Base-by-base conservation (phyloP, 805 yeast genomes). In the Lipomyces orientalis region DNA sequence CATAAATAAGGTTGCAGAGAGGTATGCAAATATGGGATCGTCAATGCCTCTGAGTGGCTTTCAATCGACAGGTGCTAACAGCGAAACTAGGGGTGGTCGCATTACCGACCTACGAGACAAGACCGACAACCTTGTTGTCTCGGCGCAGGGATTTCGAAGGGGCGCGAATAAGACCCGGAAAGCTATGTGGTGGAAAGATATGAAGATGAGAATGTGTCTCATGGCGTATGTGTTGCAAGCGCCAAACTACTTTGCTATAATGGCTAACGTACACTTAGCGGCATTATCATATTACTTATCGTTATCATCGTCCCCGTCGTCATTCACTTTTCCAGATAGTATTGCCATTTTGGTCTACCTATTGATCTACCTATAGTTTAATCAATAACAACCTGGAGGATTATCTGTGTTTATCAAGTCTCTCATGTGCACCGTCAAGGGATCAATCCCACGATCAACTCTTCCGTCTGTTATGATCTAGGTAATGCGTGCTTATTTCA, bases 101-200 rank as follows among this genome's bases (percentile, higher is more conserved):
- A 84, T 94, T 72, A 97, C 94, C 74, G 88, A 93, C 58, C 88
- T 94, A 73, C 97, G 93, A 76, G 95, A 91, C 78, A 91, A 93
- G 78, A 95, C 98, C 9, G 97, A 93, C 76, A 92, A 90, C 78
- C 85, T 94, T 74, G 97, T 97, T 56, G 91, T 89, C 58, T 87
- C 91, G 58, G 98, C 99, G 9, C 94, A 91, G 74, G 95, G 97
- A 49, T 94, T 95, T 83, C 91, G 96, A 78, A 87, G 97, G 78
- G 97, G 97, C 54, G 98, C 99, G 67, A 94, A 94, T 81, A 88
- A 97, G 75, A 98, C 94, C 59, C 90, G 99, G 81, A 94, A 93
- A 80, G 97, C 93, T 77, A 94, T 94, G 98, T 94, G 98, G 98
- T 91, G 97, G 90, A 94, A 95, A 80, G 97, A 94, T 79, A 85